phyloP scores from a whole-genome alignment of 2,329 filamentous ascomycete genomes.

The Cladophialophora bantiana region DNA sequence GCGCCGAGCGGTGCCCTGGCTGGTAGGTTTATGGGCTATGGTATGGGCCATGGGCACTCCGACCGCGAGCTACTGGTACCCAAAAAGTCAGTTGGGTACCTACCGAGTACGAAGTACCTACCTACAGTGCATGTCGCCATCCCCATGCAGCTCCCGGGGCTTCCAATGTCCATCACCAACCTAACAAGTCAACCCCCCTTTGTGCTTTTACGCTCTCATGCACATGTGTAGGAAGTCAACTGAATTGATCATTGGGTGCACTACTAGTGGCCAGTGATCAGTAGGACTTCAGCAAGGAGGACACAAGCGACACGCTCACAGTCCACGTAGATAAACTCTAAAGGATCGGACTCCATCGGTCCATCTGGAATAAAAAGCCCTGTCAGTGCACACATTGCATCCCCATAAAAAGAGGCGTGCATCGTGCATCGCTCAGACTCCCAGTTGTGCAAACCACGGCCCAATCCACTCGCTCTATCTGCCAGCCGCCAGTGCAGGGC shows the following conservation, averaged over 20 bases:
- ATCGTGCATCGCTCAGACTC: not conserved
- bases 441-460: conserved; percentile 23
- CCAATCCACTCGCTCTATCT: conserved; percentile 31
- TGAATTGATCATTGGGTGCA: conserved; percentile 11
- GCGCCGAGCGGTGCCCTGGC: not conserved
- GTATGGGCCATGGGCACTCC: not conserved
- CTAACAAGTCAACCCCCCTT: not conserved
- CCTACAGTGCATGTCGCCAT: conserved; percentile 6
- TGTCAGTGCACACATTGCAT: conserved; percentile 1
- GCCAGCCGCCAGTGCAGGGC: conserved; percentile 33
- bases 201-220: not conserved
- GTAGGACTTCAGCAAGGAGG: conserved; percentile 20
- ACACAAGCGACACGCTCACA: conserved; percentile 8
- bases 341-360: conserved; percentile 14
- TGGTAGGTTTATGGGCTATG: not conserved
- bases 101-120: no score
- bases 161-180: conserved; percentile 2
- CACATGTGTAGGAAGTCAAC: conserved; percentile 11
- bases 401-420: conserved; percentile 4
- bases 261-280: conserved; percentile 17
- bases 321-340: not conserved
- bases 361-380: conserved; percentile 13
- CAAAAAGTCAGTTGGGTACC: not conserved
- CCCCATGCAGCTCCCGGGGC: conserved; percentile 6
- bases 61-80: not conserved